Conservation (phyloP, 345 rosid species). For the Isatis tinctoria region DNA sequence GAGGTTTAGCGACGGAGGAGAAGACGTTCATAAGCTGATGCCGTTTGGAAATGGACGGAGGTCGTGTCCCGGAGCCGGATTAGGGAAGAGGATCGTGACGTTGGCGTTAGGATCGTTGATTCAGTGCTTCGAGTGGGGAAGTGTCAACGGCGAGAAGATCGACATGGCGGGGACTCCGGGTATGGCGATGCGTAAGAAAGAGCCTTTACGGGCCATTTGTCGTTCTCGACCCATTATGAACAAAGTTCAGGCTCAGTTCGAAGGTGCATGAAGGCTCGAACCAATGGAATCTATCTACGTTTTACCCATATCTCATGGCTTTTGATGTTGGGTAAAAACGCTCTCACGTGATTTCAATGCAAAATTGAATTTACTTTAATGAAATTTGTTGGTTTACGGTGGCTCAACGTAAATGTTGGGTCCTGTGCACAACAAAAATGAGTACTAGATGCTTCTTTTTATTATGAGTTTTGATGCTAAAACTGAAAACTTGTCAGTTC, state of each 20-base stretch:
- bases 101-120: slow-evolving; percentile 33
- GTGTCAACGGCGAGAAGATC: slow-evolving; percentile 10
- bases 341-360: background rate
- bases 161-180: slow-evolving; percentile 37
- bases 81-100: slow-evolving; percentile 27
- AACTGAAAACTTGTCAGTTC: background rate
- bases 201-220: background rate
- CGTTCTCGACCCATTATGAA: background rate
- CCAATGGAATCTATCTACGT: background rate
- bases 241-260: background rate
- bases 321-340: background rate
- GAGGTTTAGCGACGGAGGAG: slow-evolving; percentile 24
- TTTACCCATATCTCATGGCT: background rate
- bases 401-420: background rate
- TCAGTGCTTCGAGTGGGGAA: slow-evolving; percentile 33
- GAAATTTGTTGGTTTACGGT: background rate
- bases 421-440: background rate
- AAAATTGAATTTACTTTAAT: background rate
- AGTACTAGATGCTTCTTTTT: background rate
- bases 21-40: slow-evolving; percentile 26
- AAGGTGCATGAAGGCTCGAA: background rate
- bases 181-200: background rate
- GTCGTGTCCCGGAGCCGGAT: slow-evolving; percentile 47
- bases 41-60: slow-evolving; percentile 55
- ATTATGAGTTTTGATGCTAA: background rate